Evolutionary conservation across 148 eudicot genomes (phyloP).

Genomic region (Nyssa sinensis): DNA sequence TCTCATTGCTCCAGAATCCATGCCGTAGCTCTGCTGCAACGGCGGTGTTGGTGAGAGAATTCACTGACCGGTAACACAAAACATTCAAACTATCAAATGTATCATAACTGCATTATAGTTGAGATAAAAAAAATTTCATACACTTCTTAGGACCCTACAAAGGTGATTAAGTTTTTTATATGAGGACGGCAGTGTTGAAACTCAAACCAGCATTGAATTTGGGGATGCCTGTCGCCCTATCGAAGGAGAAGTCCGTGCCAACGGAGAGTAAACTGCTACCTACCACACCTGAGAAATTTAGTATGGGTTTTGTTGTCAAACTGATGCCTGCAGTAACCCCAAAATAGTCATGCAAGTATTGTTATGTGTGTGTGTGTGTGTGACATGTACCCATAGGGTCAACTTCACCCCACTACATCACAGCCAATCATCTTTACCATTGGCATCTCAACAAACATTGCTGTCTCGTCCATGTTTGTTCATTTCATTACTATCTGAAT

Average conservation of each 20-base stretch:
- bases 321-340: not conserved
- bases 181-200: slow-evolving; percentile 12
- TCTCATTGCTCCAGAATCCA: slow-evolving; percentile 12
- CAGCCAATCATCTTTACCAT: not conserved
- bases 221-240: not conserved
- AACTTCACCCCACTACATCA: no score
- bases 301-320: not conserved
- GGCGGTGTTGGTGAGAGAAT: slow-evolving; percentile 13
- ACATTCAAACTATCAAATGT: slow-evolving; percentile 8
- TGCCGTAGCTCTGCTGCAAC: slow-evolving; percentile 23
- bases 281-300: not conserved
- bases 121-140: no score
- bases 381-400: no score
- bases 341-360: not conserved
- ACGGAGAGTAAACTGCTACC: slow-evolving; percentile 12
- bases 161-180: no score
- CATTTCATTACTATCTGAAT: not conserved
- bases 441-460: not conserved
- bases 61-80: slow-evolving; percentile 1
- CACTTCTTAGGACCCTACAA: no score
- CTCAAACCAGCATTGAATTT: slow-evolving; percentile 23
- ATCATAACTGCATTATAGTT: slow-evolving; percentile 19
- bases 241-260: slow-evolving; percentile 17
- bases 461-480: no score
- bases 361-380: no score